These are phyloP conservation scores for Acanthamoeba divionensis DNA, from an alignment of 208 protist genomes.

Conservation along the genomic window DNA sequence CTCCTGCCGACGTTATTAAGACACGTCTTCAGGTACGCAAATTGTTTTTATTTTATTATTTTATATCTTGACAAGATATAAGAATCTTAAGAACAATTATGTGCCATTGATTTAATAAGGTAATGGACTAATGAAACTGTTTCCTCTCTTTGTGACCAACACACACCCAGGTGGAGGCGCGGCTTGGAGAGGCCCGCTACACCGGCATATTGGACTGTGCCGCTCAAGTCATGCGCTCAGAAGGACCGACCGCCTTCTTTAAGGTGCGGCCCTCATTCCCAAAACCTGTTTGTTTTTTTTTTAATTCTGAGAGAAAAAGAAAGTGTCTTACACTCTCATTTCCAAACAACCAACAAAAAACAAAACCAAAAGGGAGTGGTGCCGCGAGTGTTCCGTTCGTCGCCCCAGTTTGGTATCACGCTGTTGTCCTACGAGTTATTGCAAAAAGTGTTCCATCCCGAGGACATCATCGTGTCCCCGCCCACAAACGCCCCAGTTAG, in stretches of 20 bases:
- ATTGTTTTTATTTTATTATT: too few relatives aligned
- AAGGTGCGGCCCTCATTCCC: too few relatives aligned
- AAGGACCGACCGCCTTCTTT: conserved; percentile 73
- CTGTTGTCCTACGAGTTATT: conserved; percentile 76
- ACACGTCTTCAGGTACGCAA: conserved; percentile 75
- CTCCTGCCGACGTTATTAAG: conserved; percentile 80
- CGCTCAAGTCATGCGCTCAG: conserved; percentile 58
- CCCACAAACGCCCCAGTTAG: conserved; percentile 69
- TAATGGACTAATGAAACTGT: too few relatives aligned
- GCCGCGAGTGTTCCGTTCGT: conserved; percentile 67
- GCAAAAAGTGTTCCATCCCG: conserved; percentile 60
- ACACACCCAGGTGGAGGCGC: conserved; percentile 75
- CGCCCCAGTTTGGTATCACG: conserved; percentile 80
- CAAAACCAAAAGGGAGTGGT: too few relatives aligned
- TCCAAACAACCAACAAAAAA: too few relatives aligned
- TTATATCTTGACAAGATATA: too few relatives aligned
- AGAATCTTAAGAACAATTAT: too few relatives aligned
- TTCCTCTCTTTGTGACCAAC: too few relatives aligned
- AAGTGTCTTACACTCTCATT: too few relatives aligned
- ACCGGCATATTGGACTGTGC: conserved; percentile 72
- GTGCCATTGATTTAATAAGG: too few relatives aligned
- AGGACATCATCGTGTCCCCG: conserved; percentile 24
- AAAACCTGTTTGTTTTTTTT: too few relatives aligned
- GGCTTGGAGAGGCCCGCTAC: conserved; percentile 71
- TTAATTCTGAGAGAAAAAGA: too few relatives aligned